These are phyloP conservation scores for Sarocladiaceae sp. DNA, from an alignment of 2,329 filamentous ascomycete species.

Conservation along the genomic window DNA sequence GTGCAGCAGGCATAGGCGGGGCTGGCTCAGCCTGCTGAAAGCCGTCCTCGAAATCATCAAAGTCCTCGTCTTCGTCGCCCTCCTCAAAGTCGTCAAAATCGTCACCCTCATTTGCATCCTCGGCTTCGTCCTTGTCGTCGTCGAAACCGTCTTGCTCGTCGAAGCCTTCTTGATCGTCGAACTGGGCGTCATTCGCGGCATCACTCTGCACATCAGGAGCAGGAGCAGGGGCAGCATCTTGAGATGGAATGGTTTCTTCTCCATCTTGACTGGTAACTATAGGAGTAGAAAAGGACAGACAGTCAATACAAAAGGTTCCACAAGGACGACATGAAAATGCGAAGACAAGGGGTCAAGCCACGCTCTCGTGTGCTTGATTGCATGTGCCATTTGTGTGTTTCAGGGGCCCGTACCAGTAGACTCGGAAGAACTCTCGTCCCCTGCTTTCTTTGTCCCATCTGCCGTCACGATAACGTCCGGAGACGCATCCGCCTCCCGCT, in stretches of 20 bases:
- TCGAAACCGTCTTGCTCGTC: too few species aligned
- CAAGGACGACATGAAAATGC: not conserved
- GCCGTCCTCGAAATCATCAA: slow-evolving; percentile 69
- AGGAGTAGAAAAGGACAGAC: slow-evolving; percentile 4
- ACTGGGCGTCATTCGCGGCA: not conserved
- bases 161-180: not conserved
- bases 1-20: slow-evolving; percentile 25
- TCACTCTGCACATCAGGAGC: too few species aligned
- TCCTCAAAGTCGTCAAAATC: slow-evolving; percentile 62
- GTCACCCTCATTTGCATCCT: slow-evolving; percentile 50
- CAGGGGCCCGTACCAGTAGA: slow-evolving; percentile 22
- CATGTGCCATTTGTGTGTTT: not conserved
- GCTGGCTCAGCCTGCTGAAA: slow-evolving; percentile 55
- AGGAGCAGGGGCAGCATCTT: not conserved
- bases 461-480: slow-evolving; percentile 48
- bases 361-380: not conserved
- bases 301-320: slow-evolving; percentile 2
- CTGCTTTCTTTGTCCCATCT: slow-evolving; percentile 35
- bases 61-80: slow-evolving; percentile 50
- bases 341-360: not conserved
- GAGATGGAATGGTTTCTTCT: slow-evolving; percentile 7
- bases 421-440: slow-evolving; percentile 18
- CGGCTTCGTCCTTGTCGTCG: slow-evolving; percentile 27
- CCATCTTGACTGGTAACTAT: slow-evolving; percentile 8
- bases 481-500: slow-evolving; percentile 46